These are phyloP conservation scores for Salix caprea DNA, from an alignment of 345 rosid genomes.

Conservation along the genomic window DNA sequence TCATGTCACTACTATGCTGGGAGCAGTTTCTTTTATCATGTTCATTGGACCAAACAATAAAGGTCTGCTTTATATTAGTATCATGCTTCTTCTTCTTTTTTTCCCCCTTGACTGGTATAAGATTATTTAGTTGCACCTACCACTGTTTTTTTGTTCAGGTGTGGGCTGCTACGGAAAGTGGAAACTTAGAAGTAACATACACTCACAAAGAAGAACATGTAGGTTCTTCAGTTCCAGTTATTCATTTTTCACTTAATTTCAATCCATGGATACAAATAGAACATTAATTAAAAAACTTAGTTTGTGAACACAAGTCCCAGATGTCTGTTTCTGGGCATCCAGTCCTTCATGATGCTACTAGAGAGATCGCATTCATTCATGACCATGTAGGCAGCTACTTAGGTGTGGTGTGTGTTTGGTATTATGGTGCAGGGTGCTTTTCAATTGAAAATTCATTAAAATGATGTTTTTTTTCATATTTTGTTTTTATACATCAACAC, in stretches of 20 bases:
- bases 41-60: conserved; percentile 84
- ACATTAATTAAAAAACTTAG: neutral
- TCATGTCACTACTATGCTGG: conserved; percentile 98
- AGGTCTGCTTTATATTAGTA: conserved; percentile 39
- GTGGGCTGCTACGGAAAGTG: conserved; percentile 90
- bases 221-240: conserved; percentile 21
- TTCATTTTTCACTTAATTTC: neutral
- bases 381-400: neutral
- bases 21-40: conserved; percentile 96
- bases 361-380: neutral
- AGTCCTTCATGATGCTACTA: neutral
- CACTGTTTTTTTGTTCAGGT: conserved; percentile 42
- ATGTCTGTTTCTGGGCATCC: neutral
- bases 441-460: no score
- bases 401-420: no score
- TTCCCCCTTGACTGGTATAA: neutral
- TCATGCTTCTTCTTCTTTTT: neutral
- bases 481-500: no score
- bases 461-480: no score
- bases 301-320: neutral
- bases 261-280: neutral
- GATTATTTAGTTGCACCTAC: neutral
- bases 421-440: no score
- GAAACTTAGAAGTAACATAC: conserved; percentile 85
- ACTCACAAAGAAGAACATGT: conserved; percentile 91